A percentile compares a stretch with the other conserved stretches of the same genome.
These are phyloP conservation scores for Phytophthora syringae DNA, from an alignment of 352 stramenopile species.

Conservation along the genomic window DNA sequence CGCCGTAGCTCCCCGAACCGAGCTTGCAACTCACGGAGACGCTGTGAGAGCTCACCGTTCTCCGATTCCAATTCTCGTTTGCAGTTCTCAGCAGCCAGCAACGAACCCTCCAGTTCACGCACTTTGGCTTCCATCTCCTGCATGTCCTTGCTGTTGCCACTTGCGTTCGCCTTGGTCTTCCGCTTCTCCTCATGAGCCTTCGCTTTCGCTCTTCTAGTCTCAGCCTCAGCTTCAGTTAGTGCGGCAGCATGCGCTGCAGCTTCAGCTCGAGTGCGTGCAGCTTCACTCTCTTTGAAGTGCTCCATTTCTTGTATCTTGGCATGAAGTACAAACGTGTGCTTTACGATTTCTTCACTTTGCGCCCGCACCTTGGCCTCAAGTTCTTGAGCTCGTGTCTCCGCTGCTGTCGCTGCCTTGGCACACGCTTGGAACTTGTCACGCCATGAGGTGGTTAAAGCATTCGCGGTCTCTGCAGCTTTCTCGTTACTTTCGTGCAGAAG, in stretches of 20 bases:
- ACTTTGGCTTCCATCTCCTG: conserved; percentile 52
- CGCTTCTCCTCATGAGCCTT: conserved; percentile 31
- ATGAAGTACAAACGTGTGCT: conserved; percentile 64
- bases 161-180: conserved; percentile 29
- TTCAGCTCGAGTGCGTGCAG: conserved; percentile 39
- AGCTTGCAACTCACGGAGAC: conserved; percentile 57
- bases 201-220: conserved; percentile 34
- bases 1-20: conserved; percentile 39
- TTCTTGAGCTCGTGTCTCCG: conserved; percentile 45
- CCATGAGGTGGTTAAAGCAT: conserved; percentile 48
- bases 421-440: conserved; percentile 60
- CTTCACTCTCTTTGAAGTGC: conserved; percentile 58
- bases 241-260: conserved; percentile 37
- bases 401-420: conserved; percentile 39
- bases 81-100: conserved; percentile 34
- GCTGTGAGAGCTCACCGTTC: conserved; percentile 56
- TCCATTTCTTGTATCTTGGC: conserved; percentile 63
- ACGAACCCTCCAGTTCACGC: conserved; percentile 39
- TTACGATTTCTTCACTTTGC: conserved; percentile 63
- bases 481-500: conserved; percentile 44
- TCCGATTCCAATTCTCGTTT: conserved; percentile 57
- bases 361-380: conserved; percentile 52
- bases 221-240: conserved; percentile 36
- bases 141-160: conserved; percentile 38
- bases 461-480: conserved; percentile 49